Evolutionary conservation across 768 basidiomycete species (phyloP).

Genomic region (Peribolospora baueri): DNA sequence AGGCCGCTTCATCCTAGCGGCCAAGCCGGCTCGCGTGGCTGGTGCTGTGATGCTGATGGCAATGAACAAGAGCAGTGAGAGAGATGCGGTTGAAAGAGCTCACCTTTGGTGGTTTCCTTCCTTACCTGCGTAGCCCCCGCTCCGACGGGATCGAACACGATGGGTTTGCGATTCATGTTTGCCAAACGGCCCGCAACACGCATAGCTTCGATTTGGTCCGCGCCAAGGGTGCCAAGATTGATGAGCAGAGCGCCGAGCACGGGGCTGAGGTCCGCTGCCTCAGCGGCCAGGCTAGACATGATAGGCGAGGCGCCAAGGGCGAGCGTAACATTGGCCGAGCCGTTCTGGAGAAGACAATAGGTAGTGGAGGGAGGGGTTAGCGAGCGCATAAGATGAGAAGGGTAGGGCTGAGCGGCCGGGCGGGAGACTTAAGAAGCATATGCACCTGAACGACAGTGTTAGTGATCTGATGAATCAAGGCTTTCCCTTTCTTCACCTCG

Average conservation of each 20-base stretch:
- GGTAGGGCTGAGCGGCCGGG: background rate
- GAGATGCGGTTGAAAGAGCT: background rate
- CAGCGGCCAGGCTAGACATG: conserved; percentile 64
- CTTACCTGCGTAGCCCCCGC: conserved; percentile 59
- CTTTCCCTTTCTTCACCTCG: no score
- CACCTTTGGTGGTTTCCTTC: conserved; percentile 36
- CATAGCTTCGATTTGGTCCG: conserved; percentile 42
- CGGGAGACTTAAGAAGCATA: no score
- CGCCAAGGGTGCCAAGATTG: conserved; percentile 60
- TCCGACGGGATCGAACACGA: conserved; percentile 81
- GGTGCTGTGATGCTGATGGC: background rate
- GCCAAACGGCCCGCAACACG: conserved; percentile 28
- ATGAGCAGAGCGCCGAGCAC: conserved; percentile 47
- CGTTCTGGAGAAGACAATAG: conserved; percentile 39
- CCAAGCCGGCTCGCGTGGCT: background rate
- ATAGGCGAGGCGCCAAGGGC: conserved; percentile 75
- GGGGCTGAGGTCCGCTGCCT: conserved; percentile 52
- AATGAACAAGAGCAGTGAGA: background rate
- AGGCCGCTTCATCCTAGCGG: background rate
- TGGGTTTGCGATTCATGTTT: conserved; percentile 42
- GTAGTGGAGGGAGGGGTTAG: background rate
- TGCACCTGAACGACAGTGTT: no score
- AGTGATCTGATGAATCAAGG: no score
- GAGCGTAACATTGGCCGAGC: conserved; percentile 72
- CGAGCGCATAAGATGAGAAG: background rate